These are phyloP conservation scores for Cercophora sp. DNA, from an alignment of 495 filamentous ascomycete genomes.

Conservation along the genomic window DNA sequence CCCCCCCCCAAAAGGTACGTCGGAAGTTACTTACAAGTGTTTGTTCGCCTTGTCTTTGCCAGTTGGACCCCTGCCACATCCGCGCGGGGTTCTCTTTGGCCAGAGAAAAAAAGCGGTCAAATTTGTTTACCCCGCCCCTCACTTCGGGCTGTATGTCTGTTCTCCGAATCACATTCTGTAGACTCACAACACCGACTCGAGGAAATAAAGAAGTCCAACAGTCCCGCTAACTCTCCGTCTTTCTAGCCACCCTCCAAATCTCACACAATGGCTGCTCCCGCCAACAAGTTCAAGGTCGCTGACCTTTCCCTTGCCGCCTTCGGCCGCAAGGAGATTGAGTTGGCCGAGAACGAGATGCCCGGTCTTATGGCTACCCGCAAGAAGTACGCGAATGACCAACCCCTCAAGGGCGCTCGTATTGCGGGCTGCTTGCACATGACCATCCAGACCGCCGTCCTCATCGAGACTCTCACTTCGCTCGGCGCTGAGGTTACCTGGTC, in stretches of 20 bases:
- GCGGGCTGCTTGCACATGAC: slow-evolving; percentile 99
- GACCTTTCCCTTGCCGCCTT: slow-evolving; percentile 97
- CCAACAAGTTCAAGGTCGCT: slow-evolving; percentile 93
- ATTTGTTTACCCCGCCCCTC: slow-evolving; percentile 12
- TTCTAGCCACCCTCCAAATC: not conserved
- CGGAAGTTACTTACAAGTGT: too few species aligned
- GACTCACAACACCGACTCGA: not conserved
- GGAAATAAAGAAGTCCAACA: too few species aligned
- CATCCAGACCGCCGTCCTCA: slow-evolving; percentile 98
- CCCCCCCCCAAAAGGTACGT: not conserved
- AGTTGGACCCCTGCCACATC: too few species aligned
- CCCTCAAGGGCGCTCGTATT: slow-evolving; percentile 81
- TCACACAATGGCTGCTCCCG: slow-evolving; percentile 66
- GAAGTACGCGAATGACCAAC: slow-evolving; percentile 92
- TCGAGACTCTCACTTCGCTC: slow-evolving; percentile 90
- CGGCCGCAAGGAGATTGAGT: slow-evolving; percentile 97
- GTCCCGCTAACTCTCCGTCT: not conserved
- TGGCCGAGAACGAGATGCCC: slow-evolving; percentile 98
- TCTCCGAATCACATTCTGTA: not conserved
- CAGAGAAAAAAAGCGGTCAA: slow-evolving; percentile 1
- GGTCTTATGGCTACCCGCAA: slow-evolving; percentile 91
- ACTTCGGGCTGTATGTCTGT: not conserved
- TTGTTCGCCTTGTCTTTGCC: too few species aligned
- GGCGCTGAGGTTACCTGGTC: slow-evolving; percentile 98
- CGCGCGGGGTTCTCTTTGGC: not conserved